Conservation (phyloP, 768 basidiomycete species). For the Termitomyces heimii region DNA sequence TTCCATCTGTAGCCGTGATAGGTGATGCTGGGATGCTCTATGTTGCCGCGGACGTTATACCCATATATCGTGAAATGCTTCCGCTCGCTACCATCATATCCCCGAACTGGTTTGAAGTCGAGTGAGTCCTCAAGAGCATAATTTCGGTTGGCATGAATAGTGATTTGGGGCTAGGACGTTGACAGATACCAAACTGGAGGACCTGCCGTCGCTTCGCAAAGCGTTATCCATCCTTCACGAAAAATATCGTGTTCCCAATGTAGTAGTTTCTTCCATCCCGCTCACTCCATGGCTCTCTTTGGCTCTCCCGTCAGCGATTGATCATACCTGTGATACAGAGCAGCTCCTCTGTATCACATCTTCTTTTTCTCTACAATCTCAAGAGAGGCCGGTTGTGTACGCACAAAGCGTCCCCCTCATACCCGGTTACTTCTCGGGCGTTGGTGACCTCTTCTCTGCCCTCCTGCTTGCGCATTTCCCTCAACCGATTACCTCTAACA, state of each 20-base stretch:
- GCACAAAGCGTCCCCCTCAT: slow-evolving; percentile 71
- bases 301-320: slow-evolving; percentile 42
- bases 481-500: not conserved
- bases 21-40: slow-evolving; percentile 90
- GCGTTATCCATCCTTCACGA: slow-evolving; percentile 74
- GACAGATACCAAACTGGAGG: slow-evolving; percentile 65
- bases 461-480: slow-evolving; percentile 75
- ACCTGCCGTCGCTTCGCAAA: slow-evolving; percentile 54
- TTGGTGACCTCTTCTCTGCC: slow-evolving; percentile 95
- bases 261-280: slow-evolving; percentile 90
- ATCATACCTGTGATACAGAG: slow-evolving; percentile 30
- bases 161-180: slow-evolving; percentile 48
- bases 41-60: slow-evolving; percentile 81
- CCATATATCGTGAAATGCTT: slow-evolving; percentile 77
- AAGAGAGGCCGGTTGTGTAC: slow-evolving; percentile 37
- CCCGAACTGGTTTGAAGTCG: slow-evolving; percentile 97
- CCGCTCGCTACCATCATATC: slow-evolving; percentile 90
- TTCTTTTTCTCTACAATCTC: slow-evolving; percentile 26
- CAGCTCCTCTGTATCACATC: slow-evolving; percentile 83
- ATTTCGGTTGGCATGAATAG: not conserved
- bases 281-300: slow-evolving; percentile 54
- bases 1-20: slow-evolving; percentile 65
- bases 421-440: slow-evolving; percentile 92
- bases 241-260: slow-evolving; percentile 72
- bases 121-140: slow-evolving; percentile 44